Evolutionary conservation across 768 basidiomycete genomes (phyloP).

Genomic region (Leccinellum albellum): DNA sequence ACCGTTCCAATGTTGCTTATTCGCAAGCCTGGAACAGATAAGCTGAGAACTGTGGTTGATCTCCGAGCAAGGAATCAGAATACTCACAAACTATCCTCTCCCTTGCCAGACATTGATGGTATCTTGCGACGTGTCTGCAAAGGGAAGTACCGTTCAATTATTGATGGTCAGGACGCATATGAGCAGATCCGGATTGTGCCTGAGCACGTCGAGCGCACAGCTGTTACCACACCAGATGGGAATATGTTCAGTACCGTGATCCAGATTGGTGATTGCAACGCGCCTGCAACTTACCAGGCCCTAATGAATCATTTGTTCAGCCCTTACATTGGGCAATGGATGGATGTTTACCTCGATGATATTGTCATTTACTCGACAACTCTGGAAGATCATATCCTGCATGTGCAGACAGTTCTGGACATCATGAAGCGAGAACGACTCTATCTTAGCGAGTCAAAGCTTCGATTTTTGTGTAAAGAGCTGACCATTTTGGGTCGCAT

Average conservation of each 20-base stretch:
- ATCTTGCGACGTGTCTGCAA: conserved; percentile 8
- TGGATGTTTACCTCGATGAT: conserved; percentile 8
- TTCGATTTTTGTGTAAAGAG: conserved; percentile 28
- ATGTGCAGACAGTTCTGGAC: conserved; percentile 33
- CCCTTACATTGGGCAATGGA: neutral
- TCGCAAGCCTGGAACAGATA: neutral
- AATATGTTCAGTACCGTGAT: conserved; percentile 31
- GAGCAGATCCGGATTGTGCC: conserved; percentile 16
- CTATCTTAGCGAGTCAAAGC: conserved; percentile 35
- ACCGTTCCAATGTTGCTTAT: conserved; percentile 7
- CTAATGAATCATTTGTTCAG: conserved; percentile 9
- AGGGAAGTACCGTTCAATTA: neutral
- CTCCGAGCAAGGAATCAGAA: conserved; percentile 12
- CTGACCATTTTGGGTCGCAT: conserved; percentile 36
- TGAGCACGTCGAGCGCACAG: conserved; percentile 22
- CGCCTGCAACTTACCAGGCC: conserved; percentile 41
- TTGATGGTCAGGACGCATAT: conserved; percentile 21
- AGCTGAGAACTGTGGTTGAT: neutral
- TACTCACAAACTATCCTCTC: conserved; percentile 15
- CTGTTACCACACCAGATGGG: conserved; percentile 36
- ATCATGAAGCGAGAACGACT: conserved; percentile 32
- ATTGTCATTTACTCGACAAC: conserved; percentile 10
- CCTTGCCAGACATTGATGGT: conserved; percentile 15
- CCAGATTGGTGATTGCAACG: conserved; percentile 32
- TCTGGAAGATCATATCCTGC: conserved; percentile 26